A percentile compares a stretch with the other conserved stretches of the same genome.
Conservation (phyloP, 1,284 basidiomycete species). For the Sporisorium graminicola region DNA sequence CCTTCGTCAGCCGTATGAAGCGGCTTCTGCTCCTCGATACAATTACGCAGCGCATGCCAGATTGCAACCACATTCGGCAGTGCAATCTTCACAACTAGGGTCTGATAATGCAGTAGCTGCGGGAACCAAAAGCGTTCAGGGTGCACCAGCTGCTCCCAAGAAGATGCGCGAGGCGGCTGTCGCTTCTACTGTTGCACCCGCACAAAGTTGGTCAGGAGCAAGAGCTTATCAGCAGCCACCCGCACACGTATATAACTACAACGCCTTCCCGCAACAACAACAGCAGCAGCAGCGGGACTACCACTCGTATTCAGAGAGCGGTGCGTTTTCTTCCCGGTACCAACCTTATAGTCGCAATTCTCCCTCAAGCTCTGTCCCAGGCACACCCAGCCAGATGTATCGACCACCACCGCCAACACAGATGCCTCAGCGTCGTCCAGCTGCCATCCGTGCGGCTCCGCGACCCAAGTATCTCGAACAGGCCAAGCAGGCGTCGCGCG, state of each 20-base stretch:
- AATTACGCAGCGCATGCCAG: constrained; percentile 5
- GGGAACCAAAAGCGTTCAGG: not conserved
- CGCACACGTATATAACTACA: constrained; percentile 8
- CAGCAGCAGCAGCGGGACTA: constrained; percentile 19
- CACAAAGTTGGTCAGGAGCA: no score
- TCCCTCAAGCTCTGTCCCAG: not conserved
- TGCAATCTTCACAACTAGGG: not conserved
- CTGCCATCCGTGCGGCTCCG: constrained; percentile 31
- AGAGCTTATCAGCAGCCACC: constrained; percentile 1
- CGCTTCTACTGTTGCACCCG: not conserved
- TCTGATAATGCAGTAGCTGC: not conserved
- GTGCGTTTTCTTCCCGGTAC: constrained; percentile 4
- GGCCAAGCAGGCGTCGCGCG: constrained; percentile 10
- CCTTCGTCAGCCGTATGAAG: not conserved
- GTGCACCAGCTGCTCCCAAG: constrained; percentile 27
- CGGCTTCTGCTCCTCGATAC: not conserved
- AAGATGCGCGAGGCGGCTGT: constrained; percentile 25
- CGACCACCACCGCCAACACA: not conserved
- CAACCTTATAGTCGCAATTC: constrained; percentile 9
- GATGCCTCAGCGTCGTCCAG: constrained; percentile 6
- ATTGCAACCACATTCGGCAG: not conserved
- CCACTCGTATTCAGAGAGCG: not conserved
- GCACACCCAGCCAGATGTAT: not conserved
- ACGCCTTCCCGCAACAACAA: not conserved
- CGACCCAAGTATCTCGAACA: constrained; percentile 23